Base-by-base conservation (phyloP, 371 early-diverging fungal genomes). In the Nematocida ausubeli region DNA sequence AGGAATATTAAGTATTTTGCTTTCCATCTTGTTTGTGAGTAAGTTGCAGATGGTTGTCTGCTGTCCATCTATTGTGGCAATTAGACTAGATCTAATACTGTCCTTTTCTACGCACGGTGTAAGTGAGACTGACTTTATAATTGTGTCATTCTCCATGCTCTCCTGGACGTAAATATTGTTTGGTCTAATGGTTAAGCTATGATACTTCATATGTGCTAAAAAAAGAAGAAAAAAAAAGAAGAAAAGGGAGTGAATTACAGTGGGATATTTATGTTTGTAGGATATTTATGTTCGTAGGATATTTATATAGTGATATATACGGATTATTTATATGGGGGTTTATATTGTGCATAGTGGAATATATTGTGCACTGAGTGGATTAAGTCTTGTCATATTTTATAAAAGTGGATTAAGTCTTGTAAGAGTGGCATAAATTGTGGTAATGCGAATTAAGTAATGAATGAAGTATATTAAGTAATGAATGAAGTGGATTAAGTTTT, bases 161-260 rank as follows among this genome's bases (percentile, higher is more conserved):
- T 75, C 78, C 35, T 75, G 78, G 19, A 28, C 64, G 50, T 75
- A 75, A 34, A 51, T 75, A 39, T 75, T 64, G 24, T 75, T 40
- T 64, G 78, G 78, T 34, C 55, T 65, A 42, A 75, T 75, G 34
- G 65, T 75, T 57, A 75, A 67, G 42, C 65, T 75, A 51, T 75
- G 78, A 52, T 66, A 75, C 51, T 22, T 57, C 78, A 65, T 75
- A 7, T 12, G n/a, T 32, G 12, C n/a, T 19, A 63, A 72, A 72
- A 72, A 60, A 75, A 60, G 16, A 14, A 34, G 7, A 37, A 60
- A 60, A 39, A 60, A 60, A 60, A 60, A 58, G 60, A 60, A 60
- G 60, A 28, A 60, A 60, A 60, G 28, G 35, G n/a, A 1, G 7
- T 3, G 54, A 12, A 54, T 24, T 9, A 54, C n/a, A 54, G 47